A percentile compares a stretch with the other conserved stretches of the same genome.
Evolutionary conservation across 345 rosid species (phyloP).

Genomic region (Linum trigynum): DNA sequence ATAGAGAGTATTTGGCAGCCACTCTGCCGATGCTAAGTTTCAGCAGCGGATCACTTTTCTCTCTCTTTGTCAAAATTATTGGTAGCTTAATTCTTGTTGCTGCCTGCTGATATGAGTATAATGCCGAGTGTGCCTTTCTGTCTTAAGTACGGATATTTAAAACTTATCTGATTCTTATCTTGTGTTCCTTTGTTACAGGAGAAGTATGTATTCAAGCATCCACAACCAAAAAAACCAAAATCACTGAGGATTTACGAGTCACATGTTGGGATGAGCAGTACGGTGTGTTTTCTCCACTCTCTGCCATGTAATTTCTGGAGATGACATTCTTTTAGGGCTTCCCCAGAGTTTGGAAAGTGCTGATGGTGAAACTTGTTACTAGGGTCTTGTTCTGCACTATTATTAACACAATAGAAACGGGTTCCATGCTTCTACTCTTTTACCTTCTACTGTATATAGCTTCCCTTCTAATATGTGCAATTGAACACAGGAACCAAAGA

Average conservation of each 20-base stretch:
- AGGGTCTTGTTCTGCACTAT: not conserved
- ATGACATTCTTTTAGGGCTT: not conserved
- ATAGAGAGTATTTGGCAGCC: too few relatives aligned
- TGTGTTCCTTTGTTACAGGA: slow-evolving; percentile 37
- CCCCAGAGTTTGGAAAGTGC: too few relatives aligned
- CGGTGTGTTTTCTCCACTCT: slow-evolving; percentile 34
- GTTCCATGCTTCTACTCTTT: not conserved
- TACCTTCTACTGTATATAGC: not conserved
- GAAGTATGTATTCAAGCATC: slow-evolving; percentile 68
- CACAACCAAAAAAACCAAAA: slow-evolving; percentile 75
- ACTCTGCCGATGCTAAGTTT: too few relatives aligned
- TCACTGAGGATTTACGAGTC: slow-evolving; percentile 90
- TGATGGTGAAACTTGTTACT: too few relatives aligned
- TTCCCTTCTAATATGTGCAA: slow-evolving; percentile 3
- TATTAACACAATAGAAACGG: not conserved
- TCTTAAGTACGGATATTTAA: not conserved
- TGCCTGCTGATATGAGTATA: not conserved
- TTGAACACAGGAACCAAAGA: slow-evolving; percentile 63
- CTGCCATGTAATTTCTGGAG: slow-evolving; percentile 1
- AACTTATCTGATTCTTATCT: not conserved
- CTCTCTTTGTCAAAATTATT: too few relatives aligned
- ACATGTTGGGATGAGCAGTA: slow-evolving; percentile 98
- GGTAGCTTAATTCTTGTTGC: not conserved
- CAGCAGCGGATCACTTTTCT: too few relatives aligned
- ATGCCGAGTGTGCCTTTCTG: not conserved